Conservation (phyloP, 2,329 filamentous ascomycete genomes). For the Lachnellula cervina region DNA sequence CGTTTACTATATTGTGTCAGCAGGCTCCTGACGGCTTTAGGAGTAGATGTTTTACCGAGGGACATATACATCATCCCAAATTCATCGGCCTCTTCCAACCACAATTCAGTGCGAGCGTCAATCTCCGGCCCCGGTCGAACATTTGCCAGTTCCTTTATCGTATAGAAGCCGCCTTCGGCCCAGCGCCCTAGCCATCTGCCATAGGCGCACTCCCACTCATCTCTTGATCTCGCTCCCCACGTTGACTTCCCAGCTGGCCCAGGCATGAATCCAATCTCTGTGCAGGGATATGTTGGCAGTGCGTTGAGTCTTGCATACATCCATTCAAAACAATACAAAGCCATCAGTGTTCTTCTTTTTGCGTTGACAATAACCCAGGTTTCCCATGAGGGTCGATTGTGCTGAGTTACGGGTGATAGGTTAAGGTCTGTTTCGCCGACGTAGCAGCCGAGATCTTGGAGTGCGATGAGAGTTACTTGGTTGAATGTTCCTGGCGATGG, state of each 20-base stretch:
- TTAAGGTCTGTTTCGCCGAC: slow-evolving; percentile 32
- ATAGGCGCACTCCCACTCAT: slow-evolving; percentile 34
- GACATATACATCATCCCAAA: slow-evolving; percentile 37
- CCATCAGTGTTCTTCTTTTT: slow-evolving; percentile 43
- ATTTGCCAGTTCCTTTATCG: slow-evolving; percentile 32
- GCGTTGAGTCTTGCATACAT: slow-evolving; percentile 35
- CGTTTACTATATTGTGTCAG: not conserved
- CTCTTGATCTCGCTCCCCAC: slow-evolving; percentile 33
- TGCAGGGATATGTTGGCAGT: slow-evolving; percentile 33
- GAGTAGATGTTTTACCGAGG: slow-evolving; percentile 27
- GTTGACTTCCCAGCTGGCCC: slow-evolving; percentile 36
- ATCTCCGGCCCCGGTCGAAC: slow-evolving; percentile 30
- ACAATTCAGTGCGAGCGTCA: slow-evolving; percentile 33
- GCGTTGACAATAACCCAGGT: slow-evolving; percentile 46
- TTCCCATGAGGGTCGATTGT: slow-evolving; percentile 32
- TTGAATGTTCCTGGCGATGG: slow-evolving; percentile 19
- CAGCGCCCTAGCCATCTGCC: slow-evolving; percentile 33
- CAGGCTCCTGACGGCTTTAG: not conserved
- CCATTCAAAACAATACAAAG: slow-evolving; percentile 37
- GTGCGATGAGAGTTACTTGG: slow-evolving; percentile 27
- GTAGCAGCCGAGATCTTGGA: slow-evolving; percentile 32
- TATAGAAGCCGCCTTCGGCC: slow-evolving; percentile 25
- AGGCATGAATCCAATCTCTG: slow-evolving; percentile 36
- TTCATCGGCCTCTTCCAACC: slow-evolving; percentile 40
- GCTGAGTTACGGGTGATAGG: slow-evolving; percentile 33